A percentile compares a stretch with the other conserved stretches of the same genome.
Conservation (phyloP, 768 basidiomycete genomes). For the Podaxis sp. region DNA sequence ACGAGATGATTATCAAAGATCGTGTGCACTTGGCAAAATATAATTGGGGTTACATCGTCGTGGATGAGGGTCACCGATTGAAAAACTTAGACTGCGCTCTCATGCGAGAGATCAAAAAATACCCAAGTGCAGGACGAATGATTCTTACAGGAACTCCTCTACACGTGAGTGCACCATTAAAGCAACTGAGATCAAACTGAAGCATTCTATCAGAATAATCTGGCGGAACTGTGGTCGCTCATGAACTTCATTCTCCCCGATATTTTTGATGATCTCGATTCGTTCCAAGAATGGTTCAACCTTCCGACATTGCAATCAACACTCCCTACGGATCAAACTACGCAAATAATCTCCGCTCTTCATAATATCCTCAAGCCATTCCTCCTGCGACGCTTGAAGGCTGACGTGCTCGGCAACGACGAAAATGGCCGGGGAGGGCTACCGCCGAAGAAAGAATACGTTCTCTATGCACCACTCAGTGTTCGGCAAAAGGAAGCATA, state of each 20-base stretch:
- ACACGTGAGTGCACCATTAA: constrained; percentile 53
- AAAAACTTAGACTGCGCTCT: constrained; percentile 94
- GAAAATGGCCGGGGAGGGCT: constrained; percentile 27
- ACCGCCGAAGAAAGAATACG: constrained; percentile 93
- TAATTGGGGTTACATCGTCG: constrained; percentile 89
- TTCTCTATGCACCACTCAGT: constrained; percentile 88
- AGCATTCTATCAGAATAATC: constrained; percentile 78
- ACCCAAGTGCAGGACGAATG: constrained; percentile 80
- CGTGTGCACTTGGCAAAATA: constrained; percentile 56
- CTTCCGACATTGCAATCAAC: constrained; percentile 57
- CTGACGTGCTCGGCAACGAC: constrained; percentile 65
- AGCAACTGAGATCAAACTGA: neutral
- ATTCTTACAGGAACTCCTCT: constrained; percentile 95
- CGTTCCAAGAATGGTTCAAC: constrained; percentile 91
- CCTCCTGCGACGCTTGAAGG: constrained; percentile 86
- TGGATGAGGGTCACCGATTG: constrained; percentile 92
- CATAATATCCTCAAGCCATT: constrained; percentile 95
- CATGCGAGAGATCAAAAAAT: constrained; percentile 86
- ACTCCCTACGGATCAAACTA: constrained; percentile 53
- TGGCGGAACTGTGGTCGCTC: constrained; percentile 91
- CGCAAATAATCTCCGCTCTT: constrained; percentile 69
- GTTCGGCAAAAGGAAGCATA: constrained; percentile 81
- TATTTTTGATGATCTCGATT: constrained; percentile 84
- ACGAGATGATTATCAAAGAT: constrained; percentile 90
- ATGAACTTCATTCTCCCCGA: constrained; percentile 96